phyloP scores from a whole-genome alignment of 345 rosid species.

The Aethionema arabicum region DNA sequence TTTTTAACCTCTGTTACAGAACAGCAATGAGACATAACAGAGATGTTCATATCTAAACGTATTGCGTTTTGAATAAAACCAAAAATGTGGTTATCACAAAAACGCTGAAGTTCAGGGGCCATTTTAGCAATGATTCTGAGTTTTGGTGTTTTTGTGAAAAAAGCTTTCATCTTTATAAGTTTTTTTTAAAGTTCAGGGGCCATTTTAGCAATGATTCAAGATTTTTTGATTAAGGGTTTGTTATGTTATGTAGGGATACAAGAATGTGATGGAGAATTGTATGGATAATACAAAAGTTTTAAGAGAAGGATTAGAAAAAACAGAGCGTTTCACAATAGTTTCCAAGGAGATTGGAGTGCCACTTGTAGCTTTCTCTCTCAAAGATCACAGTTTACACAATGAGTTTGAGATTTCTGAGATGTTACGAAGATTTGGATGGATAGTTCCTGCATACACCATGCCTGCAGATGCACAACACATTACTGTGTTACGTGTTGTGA shows the following conservation, averaged over 20 bases:
- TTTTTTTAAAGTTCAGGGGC: too few species aligned
- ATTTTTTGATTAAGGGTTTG: not conserved
- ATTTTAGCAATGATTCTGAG: too few species aligned
- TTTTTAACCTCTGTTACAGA: too few species aligned
- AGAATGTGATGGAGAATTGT: constrained; percentile 90
- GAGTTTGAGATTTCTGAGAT: constrained; percentile 78
- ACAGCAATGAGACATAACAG: too few species aligned
- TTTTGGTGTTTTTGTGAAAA: too few species aligned
- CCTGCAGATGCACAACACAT: constrained; percentile 87
- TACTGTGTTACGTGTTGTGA: constrained; percentile 86
- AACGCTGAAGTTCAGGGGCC: too few species aligned
- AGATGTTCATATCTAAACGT: too few species aligned
- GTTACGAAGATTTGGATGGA: constrained; percentile 94
- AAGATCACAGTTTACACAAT: constrained; percentile 58
- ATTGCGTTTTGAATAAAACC: too few species aligned
- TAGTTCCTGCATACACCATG: constrained; percentile 91
- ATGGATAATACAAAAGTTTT: constrained; percentile 66
- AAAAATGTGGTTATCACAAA: too few species aligned
- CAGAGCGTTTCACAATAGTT: constrained; percentile 69
- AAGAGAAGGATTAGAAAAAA: constrained; percentile 68
- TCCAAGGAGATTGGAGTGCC: constrained; percentile 90
- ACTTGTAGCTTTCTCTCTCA: constrained; percentile 83
- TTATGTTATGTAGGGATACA: constrained; percentile 54
- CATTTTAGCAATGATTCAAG: too few species aligned
- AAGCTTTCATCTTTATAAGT: too few species aligned